Base-by-base conservation (phyloP, 2,329 filamentous ascomycete genomes). In the Trichoderma polysporum region DNA sequence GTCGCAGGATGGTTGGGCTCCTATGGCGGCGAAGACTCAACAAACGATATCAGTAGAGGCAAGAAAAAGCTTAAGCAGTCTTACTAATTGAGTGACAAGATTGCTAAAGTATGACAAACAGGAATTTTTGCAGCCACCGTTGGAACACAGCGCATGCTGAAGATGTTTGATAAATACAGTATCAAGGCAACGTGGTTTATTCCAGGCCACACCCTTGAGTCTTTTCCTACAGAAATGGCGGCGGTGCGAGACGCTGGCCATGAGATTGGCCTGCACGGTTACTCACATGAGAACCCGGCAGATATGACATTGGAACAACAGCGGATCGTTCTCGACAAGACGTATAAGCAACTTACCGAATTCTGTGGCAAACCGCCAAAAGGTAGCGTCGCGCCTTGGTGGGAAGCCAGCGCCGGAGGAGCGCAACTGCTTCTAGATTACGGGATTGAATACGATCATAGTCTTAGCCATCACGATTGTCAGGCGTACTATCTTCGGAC, bases 161-260 rank as follows among this genome's bases (percentile, higher is more conserved):
- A 31, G 25, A 45, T 58, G 54, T 58, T 58, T 10, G 37, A 45
- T 1, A 58, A 58, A 45, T 58, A 58, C 37, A 45, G 45, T 37
- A 58, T 58, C 25, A 58, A 58, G 31, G 54, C 54, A 29, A 58
- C 54, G 13, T 58, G 54, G 54, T 58, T 58, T 25, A 58, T 58
- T 45, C 54, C 54, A 2, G 54, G 54, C 10, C 54, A 58, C 37
- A 58, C 54, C 9, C 54, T 58, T 29, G 54, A 58, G 25, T 58
- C 54, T 10, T 58, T 58, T 15, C 54, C 54, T 13, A 29, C 25
- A 8, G 54, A 58, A 13, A 58, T 58, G 54, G 54, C 54, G 5
- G 54, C 37, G 3, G 54, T 58, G 37, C 37, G 54, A 45, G 54
- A 58, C 17, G 54, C 54, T 31, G 54, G 54, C 13, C 54, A 58